Percentiles rank a stretch among this genome's conserved stretches.
These are phyloP conservation scores for Candida arabinofermentans DNA, from an alignment of 805 yeast species.

Conservation along the genomic window DNA sequence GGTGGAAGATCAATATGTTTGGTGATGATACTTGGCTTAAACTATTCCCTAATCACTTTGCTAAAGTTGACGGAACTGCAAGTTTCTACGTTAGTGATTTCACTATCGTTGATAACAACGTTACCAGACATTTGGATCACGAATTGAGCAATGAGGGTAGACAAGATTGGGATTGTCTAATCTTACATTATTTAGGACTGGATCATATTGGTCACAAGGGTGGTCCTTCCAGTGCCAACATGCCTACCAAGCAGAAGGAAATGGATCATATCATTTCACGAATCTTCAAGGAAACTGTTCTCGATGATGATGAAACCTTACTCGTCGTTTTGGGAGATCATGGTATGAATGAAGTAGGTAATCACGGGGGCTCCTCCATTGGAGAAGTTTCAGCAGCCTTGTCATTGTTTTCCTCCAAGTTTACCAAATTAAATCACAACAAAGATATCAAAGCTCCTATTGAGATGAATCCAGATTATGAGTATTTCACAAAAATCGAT, in stretches of 20 bases:
- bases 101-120: constrained; percentile 86
- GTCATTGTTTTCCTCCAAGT: constrained; percentile 60
- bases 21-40: constrained; percentile 99
- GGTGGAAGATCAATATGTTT: constrained; percentile 65
- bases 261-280: constrained; percentile 68
- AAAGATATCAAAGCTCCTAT: constrained; percentile 35
- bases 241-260: constrained; percentile 80
- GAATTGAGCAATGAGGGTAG: constrained; percentile 43
- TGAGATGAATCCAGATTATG: constrained; percentile 38
- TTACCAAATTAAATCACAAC: constrained; percentile 31
- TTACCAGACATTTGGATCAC: constrained; percentile 74
- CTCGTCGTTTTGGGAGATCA: constrained; percentile 86
- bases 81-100: constrained; percentile 95
- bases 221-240: constrained; percentile 77
- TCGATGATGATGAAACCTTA: constrained; percentile 44
- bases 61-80: constrained; percentile 75
- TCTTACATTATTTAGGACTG: constrained; percentile 86
- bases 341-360: constrained; percentile 94
- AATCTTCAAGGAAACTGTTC: constrained; percentile 38
- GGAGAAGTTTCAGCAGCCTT: constrained; percentile 92
- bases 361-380: constrained; percentile 91
- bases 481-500: constrained; percentile 49
- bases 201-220: constrained; percentile 99
- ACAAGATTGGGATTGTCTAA: constrained; percentile 73
- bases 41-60: constrained; percentile 71